Conservation (phyloP, 139 green algal species). For the Coccomyxa sp. region DNA sequence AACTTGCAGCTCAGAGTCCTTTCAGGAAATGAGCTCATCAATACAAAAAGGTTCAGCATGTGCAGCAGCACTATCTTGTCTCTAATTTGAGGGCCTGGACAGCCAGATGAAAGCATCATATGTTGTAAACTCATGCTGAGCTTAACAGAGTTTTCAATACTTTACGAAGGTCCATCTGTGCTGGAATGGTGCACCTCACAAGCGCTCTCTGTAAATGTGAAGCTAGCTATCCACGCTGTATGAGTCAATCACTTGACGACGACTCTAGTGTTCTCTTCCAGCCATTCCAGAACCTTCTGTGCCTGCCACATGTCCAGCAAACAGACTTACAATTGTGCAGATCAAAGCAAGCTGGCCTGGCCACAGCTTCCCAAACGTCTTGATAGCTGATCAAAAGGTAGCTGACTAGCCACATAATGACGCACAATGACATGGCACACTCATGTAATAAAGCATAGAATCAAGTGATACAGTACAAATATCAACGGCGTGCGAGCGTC, state of each 20-base stretch:
- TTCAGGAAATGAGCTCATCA: too few species aligned
- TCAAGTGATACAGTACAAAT: background rate
- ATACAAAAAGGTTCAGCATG: too few species aligned
- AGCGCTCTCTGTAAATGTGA: too few species aligned
- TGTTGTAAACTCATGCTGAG: too few species aligned
- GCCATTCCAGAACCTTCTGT: slow-evolving; percentile 4
- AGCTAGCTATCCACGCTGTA: too few species aligned
- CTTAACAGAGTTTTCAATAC: too few species aligned
- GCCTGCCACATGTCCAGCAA: slow-evolving; percentile 1
- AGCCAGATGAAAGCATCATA: too few species aligned
- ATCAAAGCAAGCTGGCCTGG: background rate
- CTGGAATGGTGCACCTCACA: too few species aligned
- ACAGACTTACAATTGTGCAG: background rate
- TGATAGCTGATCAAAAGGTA: background rate
- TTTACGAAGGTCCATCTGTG: too few species aligned
- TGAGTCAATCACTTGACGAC: background rate
- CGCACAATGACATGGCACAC: background rate
- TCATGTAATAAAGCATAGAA: background rate
- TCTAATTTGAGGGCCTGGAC: too few species aligned
- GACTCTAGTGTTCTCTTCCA: slow-evolving; percentile 3
- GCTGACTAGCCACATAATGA: background rate
- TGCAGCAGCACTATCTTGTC: too few species aligned
- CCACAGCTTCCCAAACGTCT: background rate
- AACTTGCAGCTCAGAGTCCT: too few species aligned
- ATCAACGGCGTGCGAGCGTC: background rate